Evolutionary conservation across 2,329 filamentous ascomycete genomes (phyloP).

Genomic region (Pseudopyrenochaeta lycopersici): DNA sequence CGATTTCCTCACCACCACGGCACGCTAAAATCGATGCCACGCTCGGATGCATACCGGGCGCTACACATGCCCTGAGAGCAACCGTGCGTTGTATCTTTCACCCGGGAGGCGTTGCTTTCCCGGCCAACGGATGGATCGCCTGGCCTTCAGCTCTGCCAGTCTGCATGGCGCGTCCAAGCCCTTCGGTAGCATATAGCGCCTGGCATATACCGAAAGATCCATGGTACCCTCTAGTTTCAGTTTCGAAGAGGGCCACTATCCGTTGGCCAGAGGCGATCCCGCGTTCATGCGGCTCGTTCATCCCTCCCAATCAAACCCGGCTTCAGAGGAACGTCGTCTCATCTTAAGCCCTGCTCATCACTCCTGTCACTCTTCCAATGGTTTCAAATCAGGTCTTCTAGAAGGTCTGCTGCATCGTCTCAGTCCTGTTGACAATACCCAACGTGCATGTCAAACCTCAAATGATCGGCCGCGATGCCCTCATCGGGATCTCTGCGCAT

Average conservation of each 20-base stretch:
- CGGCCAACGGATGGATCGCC: conserved; percentile 8
- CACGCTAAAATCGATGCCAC: background rate
- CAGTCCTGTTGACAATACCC: conserved; percentile 23
- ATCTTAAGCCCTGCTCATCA: conserved; percentile 16
- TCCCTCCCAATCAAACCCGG: conserved; percentile 27
- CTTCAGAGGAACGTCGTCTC: conserved; percentile 25
- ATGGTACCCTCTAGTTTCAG: conserved; percentile 32
- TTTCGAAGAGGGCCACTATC: conserved; percentile 19
- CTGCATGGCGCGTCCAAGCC: conserved; percentile 2
- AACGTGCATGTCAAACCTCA: conserved; percentile 31
- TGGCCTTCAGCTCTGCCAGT: conserved; percentile 1
- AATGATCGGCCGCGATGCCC: conserved; percentile 24
- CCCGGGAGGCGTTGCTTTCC: background rate
- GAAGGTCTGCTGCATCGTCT: conserved; percentile 29
- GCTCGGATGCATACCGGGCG: background rate
- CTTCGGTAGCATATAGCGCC: conserved; percentile 6
- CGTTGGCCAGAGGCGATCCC: conserved; percentile 19
- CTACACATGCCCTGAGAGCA: conserved; percentile 6
- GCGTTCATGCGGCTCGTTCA: conserved; percentile 37
- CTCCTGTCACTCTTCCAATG: conserved; percentile 32
- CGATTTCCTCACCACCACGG: conserved; percentile 7
- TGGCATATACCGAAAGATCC: conserved; percentile 16
- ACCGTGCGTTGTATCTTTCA: background rate
- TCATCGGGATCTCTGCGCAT: conserved; percentile 17
- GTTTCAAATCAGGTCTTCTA: conserved; percentile 45